Conservation (phyloP, 495 filamentous ascomycete genomes). For the Xylaria telfairii region DNA sequence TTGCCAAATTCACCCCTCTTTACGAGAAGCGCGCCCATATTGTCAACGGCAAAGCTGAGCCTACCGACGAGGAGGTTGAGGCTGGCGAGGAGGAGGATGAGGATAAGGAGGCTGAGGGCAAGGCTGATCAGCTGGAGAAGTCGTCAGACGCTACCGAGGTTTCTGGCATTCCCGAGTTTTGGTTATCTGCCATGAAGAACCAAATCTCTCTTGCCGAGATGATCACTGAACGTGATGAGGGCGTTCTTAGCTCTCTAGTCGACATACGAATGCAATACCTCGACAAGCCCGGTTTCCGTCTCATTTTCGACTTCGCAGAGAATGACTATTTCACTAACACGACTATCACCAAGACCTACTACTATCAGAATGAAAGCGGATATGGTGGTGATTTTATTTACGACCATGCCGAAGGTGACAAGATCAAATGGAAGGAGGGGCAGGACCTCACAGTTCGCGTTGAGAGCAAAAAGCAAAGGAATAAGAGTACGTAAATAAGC, state of each 20-base stretch:
- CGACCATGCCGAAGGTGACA: constrained; percentile 96
- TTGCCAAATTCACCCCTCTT: constrained; percentile 95
- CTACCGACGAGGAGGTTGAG: constrained; percentile 82
- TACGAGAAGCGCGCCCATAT: constrained; percentile 95
- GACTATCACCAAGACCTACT: constrained; percentile 96
- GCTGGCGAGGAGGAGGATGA: constrained; percentile 84
- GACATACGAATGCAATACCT: constrained; percentile 99
- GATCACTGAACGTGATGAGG: constrained; percentile 96
- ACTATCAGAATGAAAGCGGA: constrained; percentile 98
- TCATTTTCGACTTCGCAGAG: constrained; percentile 95
- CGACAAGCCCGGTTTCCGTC: constrained; percentile 94
- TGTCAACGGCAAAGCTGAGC: constrained; percentile 86
- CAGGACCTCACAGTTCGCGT: constrained; percentile 92
- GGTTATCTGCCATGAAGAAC: constrained; percentile 99
- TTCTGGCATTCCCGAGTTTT: constrained; percentile 95
- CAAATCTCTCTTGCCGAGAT: constrained; percentile 94
- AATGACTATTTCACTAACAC: constrained; percentile 98
- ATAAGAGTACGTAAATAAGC: constrained; percentile 82
- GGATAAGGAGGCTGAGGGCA: constrained; percentile 57
- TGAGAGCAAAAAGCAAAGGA: constrained; percentile 98
- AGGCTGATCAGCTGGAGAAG: constrained; percentile 58
- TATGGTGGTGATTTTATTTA: constrained; percentile 99
- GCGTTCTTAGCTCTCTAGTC: constrained; percentile 84
- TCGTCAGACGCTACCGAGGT: constrained; percentile 48
- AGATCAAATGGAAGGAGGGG: constrained; percentile 94